Base-by-base conservation (phyloP, 1,284 basidiomycete species). In the Thecaphora frezii region DNA sequence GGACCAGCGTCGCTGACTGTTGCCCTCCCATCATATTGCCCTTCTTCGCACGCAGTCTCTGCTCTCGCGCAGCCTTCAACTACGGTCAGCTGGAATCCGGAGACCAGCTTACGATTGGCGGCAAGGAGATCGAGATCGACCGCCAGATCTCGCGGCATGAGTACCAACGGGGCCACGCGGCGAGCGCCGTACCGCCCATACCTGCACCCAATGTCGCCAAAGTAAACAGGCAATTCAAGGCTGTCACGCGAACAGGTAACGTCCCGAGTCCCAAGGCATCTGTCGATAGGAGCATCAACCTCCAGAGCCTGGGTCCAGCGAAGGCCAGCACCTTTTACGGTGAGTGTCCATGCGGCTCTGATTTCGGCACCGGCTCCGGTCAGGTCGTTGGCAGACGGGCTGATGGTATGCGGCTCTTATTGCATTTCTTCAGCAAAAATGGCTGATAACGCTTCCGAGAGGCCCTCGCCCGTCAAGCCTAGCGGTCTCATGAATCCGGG, bases 61-160 rank as follows among this genome's bases (percentile, higher is more conserved):
- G 18, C 24, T 26, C 30, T 4, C 33, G 33, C 5, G 61, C 60
- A 5, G 48, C 49, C 26, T 61, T 70, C 30, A 38, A 52, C 10
- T 63, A 58, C 48, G 46, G 50, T 14, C 54, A 53, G 7, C 58
- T 69, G 24, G 50, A 55, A 16, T 57, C 66, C 7, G 71, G 71
- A 19, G 67, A 71, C 39, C 54, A 58, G 38, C 41, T 71, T 38
- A 52, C 62, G n/a, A 51, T 73, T 14, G 69, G 69, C 36, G 66
- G 63, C 42, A 71, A 69, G 41, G 71, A 74, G 39, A 53, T 73
- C 43, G 60, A 73, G 40, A 54, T 71, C 23, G 58, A 66, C 42
- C 47, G 55, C 12, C 23, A 60, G 46, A 59, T 66, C 25, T 59
- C 48, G 28, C 33, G 46, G n/a, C 18, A 23, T 7, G 60, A 65